A percentile compares a stretch with the other conserved stretches of the same genome.
phyloP scores from a whole-genome alignment of 1,284 basidiomycete species.

The Leccinum insolens region DNA sequence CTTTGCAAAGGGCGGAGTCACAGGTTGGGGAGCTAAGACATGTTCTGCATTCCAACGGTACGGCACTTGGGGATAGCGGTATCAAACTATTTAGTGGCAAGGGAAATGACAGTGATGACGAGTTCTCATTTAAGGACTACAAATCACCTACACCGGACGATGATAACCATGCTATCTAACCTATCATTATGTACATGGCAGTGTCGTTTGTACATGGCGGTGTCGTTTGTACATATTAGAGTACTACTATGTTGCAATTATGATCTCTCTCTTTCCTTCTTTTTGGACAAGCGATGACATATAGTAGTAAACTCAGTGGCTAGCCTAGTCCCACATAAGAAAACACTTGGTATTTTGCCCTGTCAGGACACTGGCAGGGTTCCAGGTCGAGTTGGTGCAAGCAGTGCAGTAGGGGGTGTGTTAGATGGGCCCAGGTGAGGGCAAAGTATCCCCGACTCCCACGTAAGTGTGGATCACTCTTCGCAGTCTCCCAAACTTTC shows the following conservation, averaged over 20 bases:
- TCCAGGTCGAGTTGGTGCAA: too few species aligned
- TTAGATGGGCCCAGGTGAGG: too few species aligned
- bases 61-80: background rate
- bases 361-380: too few species aligned
- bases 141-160: constrained; percentile 1
- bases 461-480: constrained; percentile 7
- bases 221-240: background rate
- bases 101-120: background rate
- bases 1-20: background rate
- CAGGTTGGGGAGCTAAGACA: background rate
- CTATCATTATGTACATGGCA: background rate
- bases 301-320: too few species aligned
- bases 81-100: background rate
- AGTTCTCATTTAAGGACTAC: background rate
- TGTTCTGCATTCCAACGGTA: background rate
- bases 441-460: too few species aligned
- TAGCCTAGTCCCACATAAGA: too few species aligned
- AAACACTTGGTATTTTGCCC: too few species aligned
- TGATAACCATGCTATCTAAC: background rate
- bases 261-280: too few species aligned
- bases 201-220: background rate
- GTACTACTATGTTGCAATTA: background rate
- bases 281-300: too few species aligned
- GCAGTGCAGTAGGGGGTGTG: too few species aligned
- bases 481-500: constrained; percentile 20